These are phyloP conservation scores for Colletotrichum brevisporum DNA, from an alignment of 2,329 filamentous ascomycete genomes.

Conservation along the genomic window DNA sequence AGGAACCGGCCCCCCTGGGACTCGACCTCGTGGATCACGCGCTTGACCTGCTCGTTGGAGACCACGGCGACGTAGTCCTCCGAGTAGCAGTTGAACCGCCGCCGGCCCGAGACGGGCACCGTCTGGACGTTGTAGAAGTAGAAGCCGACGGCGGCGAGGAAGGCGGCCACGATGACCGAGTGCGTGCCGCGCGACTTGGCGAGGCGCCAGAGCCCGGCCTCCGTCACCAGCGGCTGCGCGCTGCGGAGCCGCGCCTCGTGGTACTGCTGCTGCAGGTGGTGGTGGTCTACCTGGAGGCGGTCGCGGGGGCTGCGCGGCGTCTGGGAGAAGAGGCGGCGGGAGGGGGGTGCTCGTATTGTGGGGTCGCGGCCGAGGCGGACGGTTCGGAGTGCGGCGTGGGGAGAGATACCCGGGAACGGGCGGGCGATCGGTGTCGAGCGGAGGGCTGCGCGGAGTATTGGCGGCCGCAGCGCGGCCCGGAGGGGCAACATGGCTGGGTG, in stretches of 20 bases:
- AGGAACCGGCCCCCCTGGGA: slow-evolving; percentile 69
- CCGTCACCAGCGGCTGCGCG: slow-evolving; percentile 51
- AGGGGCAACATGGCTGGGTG: slow-evolving; percentile 42
- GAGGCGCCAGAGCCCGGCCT: slow-evolving; percentile 49
- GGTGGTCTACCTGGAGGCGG: slow-evolving; percentile 19
- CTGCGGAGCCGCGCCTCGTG: slow-evolving; percentile 44
- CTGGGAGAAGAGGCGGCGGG: slow-evolving; percentile 44
- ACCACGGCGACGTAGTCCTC: slow-evolving; percentile 68
- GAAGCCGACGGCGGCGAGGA: slow-evolving; percentile 65
- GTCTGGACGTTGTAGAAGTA: slow-evolving; percentile 80
- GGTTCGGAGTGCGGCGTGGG: slow-evolving; percentile 6
- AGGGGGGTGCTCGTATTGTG: not conserved
- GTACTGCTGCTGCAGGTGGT: slow-evolving; percentile 28
- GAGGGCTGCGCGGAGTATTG: slow-evolving; percentile 23
- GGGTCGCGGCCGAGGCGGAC: not conserved
- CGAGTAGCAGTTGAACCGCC: slow-evolving; percentile 79
- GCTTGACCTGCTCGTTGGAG: slow-evolving; percentile 67
- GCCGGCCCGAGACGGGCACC: slow-evolving; percentile 79
- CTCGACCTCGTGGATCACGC: slow-evolving; percentile 68
- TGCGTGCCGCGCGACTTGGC: slow-evolving; percentile 52
- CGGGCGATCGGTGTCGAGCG: not conserved
- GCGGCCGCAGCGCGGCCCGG: slow-evolving; percentile 42
- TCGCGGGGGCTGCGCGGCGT: slow-evolving; percentile 33
- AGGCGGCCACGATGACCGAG: slow-evolving; percentile 56
- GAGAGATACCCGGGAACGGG: slow-evolving; percentile 16